Evolutionary conservation across 176 grass and related monocot genomes (phyloP), one percentile per base, ranked within the genome.

Genomic region (Musa beccarii): DNA sequence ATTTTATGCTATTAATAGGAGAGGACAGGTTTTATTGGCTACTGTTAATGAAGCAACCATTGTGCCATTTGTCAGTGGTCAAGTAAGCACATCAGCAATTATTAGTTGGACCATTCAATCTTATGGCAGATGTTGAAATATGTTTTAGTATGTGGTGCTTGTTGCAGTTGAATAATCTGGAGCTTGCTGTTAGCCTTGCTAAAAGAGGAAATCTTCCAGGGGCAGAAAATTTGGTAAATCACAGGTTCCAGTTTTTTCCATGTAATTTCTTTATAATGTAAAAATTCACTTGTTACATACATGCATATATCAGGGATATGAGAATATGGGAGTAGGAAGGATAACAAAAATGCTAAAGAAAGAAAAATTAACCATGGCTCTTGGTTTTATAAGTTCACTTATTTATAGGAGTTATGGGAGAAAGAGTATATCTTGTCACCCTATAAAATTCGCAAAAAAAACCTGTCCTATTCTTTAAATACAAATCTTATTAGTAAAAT

Each of bases 191-290:
- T 10, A 94, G 94, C 89, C 90, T 99, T 25, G 95, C 95, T 15
- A 99, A 99, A 85, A 84, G 95, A 86, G 95, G 88, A 79, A 99
- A 99, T 76, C 95, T 99, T 82, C 95, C 95, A 56, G 95, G 95
- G 10, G 95, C 95, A 53, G 95, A 99, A 69, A 99, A 99, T 81
- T 85, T 99, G 73, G 95, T 98, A 85, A 80, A 64, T 17, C 73
- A 75, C 8, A 1, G 29, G 26, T 66, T n/a, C 29, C 29, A 29
- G 29, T 29, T 29, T 29, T 29, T 29, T 29, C 29, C 29, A 29
- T 29, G 29, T 29, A 29, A 29, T 59, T 20, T 34, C 28, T 51
- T 69, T 16, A 25, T 49, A 17, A 17, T 49, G 29, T 29, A 29
- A 29, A 29, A 29, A 29, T 29, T 29, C 29, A 3, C 29, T 29